These are phyloP conservation scores for Durotheca rogersii DNA, from an alignment of 495 filamentous ascomycete genomes.

Conservation along the genomic window DNA sequence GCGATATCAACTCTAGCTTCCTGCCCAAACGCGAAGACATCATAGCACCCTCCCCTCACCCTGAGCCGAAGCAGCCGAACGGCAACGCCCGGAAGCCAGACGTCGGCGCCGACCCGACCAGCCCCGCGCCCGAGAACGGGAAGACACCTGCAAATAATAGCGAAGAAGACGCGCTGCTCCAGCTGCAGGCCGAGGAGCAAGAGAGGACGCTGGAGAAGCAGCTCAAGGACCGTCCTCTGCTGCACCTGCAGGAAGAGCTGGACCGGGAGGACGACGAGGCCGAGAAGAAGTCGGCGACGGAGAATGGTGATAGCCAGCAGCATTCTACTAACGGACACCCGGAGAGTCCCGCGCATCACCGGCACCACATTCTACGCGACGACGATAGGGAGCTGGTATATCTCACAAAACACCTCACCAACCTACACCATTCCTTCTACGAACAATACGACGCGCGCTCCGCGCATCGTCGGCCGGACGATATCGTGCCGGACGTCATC, in stretches of 20 bases:
- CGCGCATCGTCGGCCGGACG: slow-evolving; percentile 24
- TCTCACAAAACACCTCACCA: slow-evolving; percentile 69
- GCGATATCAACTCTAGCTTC: slow-evolving; percentile 98
- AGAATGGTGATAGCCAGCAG: slow-evolving; percentile 39
- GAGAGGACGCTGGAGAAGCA: slow-evolving; percentile 84
- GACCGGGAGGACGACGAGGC: slow-evolving; percentile 76
- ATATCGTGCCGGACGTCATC: slow-evolving; percentile 55
- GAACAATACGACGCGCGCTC: slow-evolving; percentile 66
- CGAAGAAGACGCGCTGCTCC: slow-evolving; percentile 67
- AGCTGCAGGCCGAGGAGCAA: slow-evolving; percentile 77
- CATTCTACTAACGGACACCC: slow-evolving; percentile 25
- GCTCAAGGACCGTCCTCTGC: slow-evolving; percentile 79
- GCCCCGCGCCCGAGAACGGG: slow-evolving; percentile 9
- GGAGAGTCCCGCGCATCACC: slow-evolving; percentile 45
- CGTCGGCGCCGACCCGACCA: slow-evolving; percentile 1
- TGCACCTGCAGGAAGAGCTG: slow-evolving; percentile 83
- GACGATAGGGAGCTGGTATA: slow-evolving; percentile 77
- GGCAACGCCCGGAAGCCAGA: slow-evolving; percentile 11
- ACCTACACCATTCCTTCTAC: slow-evolving; percentile 78
- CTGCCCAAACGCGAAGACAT: slow-evolving; percentile 84
- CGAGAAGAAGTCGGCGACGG: slow-evolving; percentile 52
- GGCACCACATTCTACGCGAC: slow-evolving; percentile 80
- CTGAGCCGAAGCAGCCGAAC: slow-evolving; percentile 23
- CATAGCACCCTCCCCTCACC: slow-evolving; percentile 40
- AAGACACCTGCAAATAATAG: slow-evolving; percentile 62